Evolutionary conservation across 2,329 filamentous ascomycete species (phyloP), one percentile per base, ranked within the genome.

Genomic region (Verticillium alfalfae): DNA sequence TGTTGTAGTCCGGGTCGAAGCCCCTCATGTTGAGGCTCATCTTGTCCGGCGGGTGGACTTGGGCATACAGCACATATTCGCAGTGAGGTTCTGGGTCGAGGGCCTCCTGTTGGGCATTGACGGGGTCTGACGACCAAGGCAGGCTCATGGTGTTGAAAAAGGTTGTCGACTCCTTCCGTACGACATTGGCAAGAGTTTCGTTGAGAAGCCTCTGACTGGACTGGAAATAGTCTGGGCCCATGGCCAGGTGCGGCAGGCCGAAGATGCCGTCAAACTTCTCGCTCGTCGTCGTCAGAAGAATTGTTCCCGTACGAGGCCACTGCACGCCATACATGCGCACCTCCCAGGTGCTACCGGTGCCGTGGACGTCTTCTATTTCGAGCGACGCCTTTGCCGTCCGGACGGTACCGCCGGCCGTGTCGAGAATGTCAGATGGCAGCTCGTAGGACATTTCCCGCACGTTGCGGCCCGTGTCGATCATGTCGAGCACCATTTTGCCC

Each of bases 261-360:
- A 96, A 96, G 61, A 98, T 88, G 54, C 95, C 93, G n/a, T 89
- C 87, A 70, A 95, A 95, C 78, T 96, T 97, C 71, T 97, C 91
- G 73, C 93, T 97, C 57, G 93, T 94, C 0, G 94, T 97, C 1
- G 90, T 91, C 71, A 98, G 78, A 39, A 98, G 78, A 58, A 95
- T 85, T 15, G 87, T 85, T 1, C 95, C 95, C 65, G 90, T 85
- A n/a, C 84, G 83, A 41, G 90, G 88, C 81, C 93, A 96, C 77
- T 98, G 94, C 4, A 96, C 84, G 3, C 95, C 95, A 74, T 92
- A 88, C 58, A 97, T 77, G 59, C 85, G 83, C 76, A 96, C 87
- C 67, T 93, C 89, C 87, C 90, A 93, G 67, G 86, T 90, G 70
- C 88, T 88, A 5, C 90, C 89, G 63, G 85, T 81, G 67, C 84